These are phyloP conservation scores for Talaromyces nanjingensis DNA, from an alignment of 495 filamentous ascomycete species.

Conservation along the genomic window DNA sequence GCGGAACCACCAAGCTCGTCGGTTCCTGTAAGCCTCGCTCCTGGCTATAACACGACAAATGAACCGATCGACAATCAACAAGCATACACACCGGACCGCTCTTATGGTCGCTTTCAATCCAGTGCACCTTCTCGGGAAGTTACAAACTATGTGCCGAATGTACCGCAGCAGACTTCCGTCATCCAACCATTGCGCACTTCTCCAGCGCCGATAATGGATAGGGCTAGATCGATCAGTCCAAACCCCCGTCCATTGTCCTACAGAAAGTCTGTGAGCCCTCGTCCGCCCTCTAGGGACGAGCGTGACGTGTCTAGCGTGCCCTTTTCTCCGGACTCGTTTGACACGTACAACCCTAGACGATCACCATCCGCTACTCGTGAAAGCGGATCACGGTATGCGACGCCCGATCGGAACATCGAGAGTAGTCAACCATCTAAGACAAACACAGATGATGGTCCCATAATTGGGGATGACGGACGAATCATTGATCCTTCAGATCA, in stretches of 20 bases:
- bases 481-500: slow-evolving; percentile 92
- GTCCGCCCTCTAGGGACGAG: slow-evolving; percentile 48
- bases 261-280: slow-evolving; percentile 73
- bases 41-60: slow-evolving; percentile 57
- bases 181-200: slow-evolving; percentile 32
- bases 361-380: slow-evolving; percentile 21
- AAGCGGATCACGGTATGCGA: slow-evolving; percentile 33
- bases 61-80: slow-evolving; percentile 7
- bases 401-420: slow-evolving; percentile 35
- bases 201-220: slow-evolving; percentile 24
- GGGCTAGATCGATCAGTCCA: slow-evolving; percentile 48
- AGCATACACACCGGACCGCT: slow-evolving; percentile 13
- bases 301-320: slow-evolving; percentile 58
- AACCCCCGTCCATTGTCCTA: slow-evolving; percentile 51
- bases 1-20: slow-evolving; percentile 31
- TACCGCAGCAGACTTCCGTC: slow-evolving; percentile 20
- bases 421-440: slow-evolving; percentile 28
- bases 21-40: slow-evolving; percentile 61
- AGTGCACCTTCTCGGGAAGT: background rate
- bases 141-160: background rate
- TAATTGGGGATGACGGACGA: slow-evolving; percentile 76
- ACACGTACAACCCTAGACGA: slow-evolving; percentile 37
- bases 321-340: slow-evolving; percentile 81
- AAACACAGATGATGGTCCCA: slow-evolving; percentile 38
- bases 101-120: slow-evolving; percentile 10